Base-by-base conservation (phyloP, 768 basidiomycete genomes). In the Trametes meyenii region DNA sequence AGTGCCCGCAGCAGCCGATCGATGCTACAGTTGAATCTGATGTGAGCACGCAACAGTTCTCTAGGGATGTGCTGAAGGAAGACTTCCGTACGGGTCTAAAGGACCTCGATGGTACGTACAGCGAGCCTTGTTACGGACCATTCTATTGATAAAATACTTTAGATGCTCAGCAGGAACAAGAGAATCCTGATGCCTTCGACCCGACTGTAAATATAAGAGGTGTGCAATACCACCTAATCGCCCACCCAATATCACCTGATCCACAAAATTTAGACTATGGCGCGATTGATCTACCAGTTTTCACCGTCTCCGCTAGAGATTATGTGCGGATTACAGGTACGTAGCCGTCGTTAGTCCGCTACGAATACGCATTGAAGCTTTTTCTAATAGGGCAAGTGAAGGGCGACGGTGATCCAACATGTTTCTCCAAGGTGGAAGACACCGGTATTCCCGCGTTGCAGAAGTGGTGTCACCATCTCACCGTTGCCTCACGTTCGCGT, bases 11-110 rank as follows among this genome's bases (percentile, higher is more conserved):
- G 49, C 53, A 23, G 7, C 2, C n/a, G 6, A 14, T 17, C 5
- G 8, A 19, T 46, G 16, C 17, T 24, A 5, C 36, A 24, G 45
- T 46, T 6, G 50, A 23, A 39, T 14, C n/a, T 48, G 57, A 43
- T 64, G 13, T 61, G 33, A 43, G 40, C 24, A 33, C 19, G 17
- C 7, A 19, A 0, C 45, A 86, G 83, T 85, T 78, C 64, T 85
- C 85, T 26, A 76, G 78, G 16, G 82, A 82, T 49, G 79, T 83
- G 5, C 69, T 86, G 46, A 85, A 85, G 63, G 81, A 83, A 63
- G 85, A 86, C 61, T 86, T 87, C 70, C 76, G 85, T 38, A 70
- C 74, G 2, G 85, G 85, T 14, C 64, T 87, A 51, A 85, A 84
- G 64, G 84, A 86, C 36, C 71, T 87, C 1, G 85, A 87, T 67